These are phyloP conservation scores for Scedosporium minutisporum DNA, from an alignment of 2,329 filamentous ascomycete genomes.

Conservation along the genomic window DNA sequence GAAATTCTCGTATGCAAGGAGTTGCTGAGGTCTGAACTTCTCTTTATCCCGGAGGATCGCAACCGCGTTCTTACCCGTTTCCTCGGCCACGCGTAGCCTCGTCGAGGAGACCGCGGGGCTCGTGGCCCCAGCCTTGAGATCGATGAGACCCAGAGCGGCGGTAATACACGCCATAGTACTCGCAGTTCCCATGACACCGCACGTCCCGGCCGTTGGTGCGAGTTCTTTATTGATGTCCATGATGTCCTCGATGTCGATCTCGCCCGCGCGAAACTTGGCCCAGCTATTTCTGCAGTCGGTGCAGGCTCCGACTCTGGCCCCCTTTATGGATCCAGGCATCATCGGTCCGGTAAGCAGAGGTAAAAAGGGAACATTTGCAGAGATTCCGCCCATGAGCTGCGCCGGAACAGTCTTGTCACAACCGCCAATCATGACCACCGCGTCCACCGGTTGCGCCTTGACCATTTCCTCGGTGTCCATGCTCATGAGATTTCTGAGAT, in stretches of 20 bases:
- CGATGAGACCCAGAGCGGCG: conserved; percentile 71
- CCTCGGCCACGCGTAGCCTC: conserved; percentile 72
- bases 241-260: conserved; percentile 64
- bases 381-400: conserved; percentile 67
- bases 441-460: conserved; percentile 59
- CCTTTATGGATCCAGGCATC: conserved; percentile 61
- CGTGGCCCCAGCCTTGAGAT: conserved; percentile 63
- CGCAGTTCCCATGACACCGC: conserved; percentile 85
- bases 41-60: conserved; percentile 53
- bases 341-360: conserved; percentile 64
- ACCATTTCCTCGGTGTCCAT: conserved; percentile 79
- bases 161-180: conserved; percentile 84
- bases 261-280: conserved; percentile 56
- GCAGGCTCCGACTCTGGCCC: conserved; percentile 58
- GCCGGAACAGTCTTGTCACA: conserved; percentile 69
- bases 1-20: conserved; percentile 67
- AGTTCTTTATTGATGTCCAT: conserved; percentile 61
- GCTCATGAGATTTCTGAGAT: conserved; percentile 63
- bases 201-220: conserved; percentile 67
- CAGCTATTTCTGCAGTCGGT: conserved; percentile 68
- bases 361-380: conserved; percentile 61
- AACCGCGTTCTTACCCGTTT: conserved; percentile 61
- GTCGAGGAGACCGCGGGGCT: conserved; percentile 70
- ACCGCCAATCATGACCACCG: conserved; percentile 57
- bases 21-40: conserved; percentile 56